phyloP scores from a whole-genome alignment of 2,329 filamentous ascomycete species.

The Aspergillus amoenus region DNA sequence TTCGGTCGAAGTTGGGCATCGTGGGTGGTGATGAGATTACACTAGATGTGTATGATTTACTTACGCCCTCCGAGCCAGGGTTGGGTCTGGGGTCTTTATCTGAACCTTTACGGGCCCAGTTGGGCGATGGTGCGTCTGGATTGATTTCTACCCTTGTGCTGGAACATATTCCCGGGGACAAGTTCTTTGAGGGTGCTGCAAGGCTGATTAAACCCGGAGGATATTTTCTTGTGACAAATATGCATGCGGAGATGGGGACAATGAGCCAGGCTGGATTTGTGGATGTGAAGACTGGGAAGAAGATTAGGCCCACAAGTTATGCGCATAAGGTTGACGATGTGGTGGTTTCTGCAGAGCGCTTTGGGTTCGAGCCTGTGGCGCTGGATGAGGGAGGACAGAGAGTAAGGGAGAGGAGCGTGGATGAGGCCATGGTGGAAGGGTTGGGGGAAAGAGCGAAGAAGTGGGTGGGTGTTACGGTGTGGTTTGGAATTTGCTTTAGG shows the following conservation, averaged over 20 bases:
- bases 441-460: constrained; percentile 63
- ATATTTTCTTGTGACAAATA: constrained; percentile 63
- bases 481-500: constrained; percentile 54
- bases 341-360: constrained; percentile 48
- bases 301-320: constrained; percentile 61
- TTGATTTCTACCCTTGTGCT: constrained; percentile 63
- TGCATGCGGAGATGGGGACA: constrained; percentile 65
- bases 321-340: constrained; percentile 55
- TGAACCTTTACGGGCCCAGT: constrained; percentile 22
- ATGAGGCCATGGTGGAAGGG: constrained; percentile 56
- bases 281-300: constrained; percentile 52
- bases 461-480: constrained; percentile 59
- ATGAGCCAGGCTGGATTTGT: constrained; percentile 63
- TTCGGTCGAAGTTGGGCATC: constrained; percentile 17
- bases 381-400: constrained; percentile 20
- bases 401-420: constrained; percentile 46
- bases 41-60: neutral
- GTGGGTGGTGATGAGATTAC: neutral
- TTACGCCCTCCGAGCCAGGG: neutral
- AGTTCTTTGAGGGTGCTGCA: constrained; percentile 56
- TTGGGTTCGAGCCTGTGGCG: constrained; percentile 47
- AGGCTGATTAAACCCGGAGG: constrained; percentile 48
- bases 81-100: constrained; percentile 9
- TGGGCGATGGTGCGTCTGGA: constrained; percentile 34
- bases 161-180: constrained; percentile 60